Conservation (phyloP, 2,329 filamentous ascomycete genomes). For the Venturiaceae sp. region DNA sequence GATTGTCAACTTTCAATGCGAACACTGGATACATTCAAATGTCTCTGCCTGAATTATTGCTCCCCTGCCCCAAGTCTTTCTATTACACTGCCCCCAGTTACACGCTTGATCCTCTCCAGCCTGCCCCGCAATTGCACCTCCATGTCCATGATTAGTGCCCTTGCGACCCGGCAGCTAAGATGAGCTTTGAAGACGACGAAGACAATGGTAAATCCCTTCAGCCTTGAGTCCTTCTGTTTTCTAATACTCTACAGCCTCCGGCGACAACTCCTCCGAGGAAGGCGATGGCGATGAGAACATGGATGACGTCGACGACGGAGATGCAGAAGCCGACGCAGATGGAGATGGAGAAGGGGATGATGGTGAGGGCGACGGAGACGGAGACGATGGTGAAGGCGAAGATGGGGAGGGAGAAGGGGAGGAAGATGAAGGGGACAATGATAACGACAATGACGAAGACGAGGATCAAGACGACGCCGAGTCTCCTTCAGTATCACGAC, state of each 20-base stretch:
- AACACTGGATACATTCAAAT: no score
- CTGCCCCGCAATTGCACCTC: background rate
- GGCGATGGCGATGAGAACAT: constrained; percentile 34
- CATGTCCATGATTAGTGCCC: background rate
- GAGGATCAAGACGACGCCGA: constrained; percentile 34
- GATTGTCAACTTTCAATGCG: no score
- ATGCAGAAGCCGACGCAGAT: constrained; percentile 29
- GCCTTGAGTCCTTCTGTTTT: background rate
- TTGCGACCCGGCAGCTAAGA: background rate
- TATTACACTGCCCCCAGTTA: background rate
- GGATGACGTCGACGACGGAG: constrained; percentile 31
- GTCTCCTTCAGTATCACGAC: constrained; percentile 21
- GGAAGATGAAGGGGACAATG: constrained; percentile 22
- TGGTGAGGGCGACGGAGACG: constrained; percentile 26
- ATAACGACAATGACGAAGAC: constrained; percentile 29
- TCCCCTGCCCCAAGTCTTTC: background rate
- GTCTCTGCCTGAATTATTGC: no score
- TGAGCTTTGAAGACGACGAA: constrained; percentile 7
- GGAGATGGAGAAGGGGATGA: constrained; percentile 26
- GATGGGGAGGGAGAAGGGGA: constrained; percentile 30
- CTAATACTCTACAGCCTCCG: background rate
- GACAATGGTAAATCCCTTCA: background rate
- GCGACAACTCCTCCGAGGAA: constrained; percentile 13
- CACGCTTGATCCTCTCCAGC: background rate
- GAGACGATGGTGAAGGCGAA: constrained; percentile 22